Evolutionary conservation across 2,329 filamentous ascomycete genomes (phyloP).

Genomic region (Zopfia rhizophila): DNA sequence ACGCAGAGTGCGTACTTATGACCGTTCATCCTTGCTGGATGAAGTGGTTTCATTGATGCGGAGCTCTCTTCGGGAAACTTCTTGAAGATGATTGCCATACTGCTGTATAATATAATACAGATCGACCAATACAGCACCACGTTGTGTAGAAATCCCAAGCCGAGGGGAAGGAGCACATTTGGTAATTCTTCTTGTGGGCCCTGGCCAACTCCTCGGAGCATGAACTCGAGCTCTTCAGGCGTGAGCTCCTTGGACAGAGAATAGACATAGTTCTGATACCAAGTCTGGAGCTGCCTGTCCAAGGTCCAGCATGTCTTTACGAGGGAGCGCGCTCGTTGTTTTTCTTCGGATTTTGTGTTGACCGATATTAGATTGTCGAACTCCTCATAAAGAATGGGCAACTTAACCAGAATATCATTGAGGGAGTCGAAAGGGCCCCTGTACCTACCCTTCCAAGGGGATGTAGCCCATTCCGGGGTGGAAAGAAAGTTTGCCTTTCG

Average conservation of each 20-base stretch:
- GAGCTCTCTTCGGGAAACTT: conserved; percentile 3
- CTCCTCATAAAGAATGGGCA: conserved; percentile 20
- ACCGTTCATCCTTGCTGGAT: conserved; percentile 2
- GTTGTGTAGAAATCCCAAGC: conserved; percentile 8
- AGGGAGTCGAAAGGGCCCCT: conserved; percentile 19
- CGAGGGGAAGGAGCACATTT: conserved; percentile 10
- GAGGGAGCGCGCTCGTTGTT: background rate
- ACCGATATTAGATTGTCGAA: conserved; percentile 11
- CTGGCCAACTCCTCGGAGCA: conserved; percentile 4
- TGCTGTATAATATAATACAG: conserved; percentile 14
- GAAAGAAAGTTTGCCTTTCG: conserved; percentile 18
- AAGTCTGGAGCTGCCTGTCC: conserved; percentile 10
- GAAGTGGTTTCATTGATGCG: background rate
- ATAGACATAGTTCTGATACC: conserved; percentile 16
- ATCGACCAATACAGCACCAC: conserved; percentile 25
- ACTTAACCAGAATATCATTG: conserved; percentile 15
- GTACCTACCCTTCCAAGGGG: conserved; percentile 16
- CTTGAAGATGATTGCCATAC: conserved; percentile 5
- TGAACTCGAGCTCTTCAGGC: background rate
- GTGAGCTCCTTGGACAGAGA: background rate
- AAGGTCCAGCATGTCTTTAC: conserved; percentile 13
- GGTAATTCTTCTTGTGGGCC: conserved; percentile 13
- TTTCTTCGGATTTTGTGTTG: background rate
- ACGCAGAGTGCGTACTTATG: conserved; percentile 17
- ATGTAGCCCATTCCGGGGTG: conserved; percentile 18